Evolutionary conservation across 306 rosid genomes (phyloP), one percentile per base, ranked within the genome.

Genomic region (Gleditsia sinensis): DNA sequence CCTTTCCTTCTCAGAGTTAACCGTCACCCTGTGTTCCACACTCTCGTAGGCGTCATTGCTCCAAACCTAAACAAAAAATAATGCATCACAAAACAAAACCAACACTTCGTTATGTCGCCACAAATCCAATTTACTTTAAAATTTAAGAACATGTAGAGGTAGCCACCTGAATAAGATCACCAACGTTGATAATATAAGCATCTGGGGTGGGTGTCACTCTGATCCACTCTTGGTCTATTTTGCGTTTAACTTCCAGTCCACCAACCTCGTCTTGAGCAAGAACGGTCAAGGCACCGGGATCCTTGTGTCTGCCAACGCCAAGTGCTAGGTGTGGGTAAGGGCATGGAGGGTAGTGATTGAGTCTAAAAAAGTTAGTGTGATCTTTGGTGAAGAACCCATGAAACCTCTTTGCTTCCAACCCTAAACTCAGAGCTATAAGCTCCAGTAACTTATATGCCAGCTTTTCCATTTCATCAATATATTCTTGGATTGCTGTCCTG

Each of bases 1-100:
- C 77, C 94, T 91, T 49, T 86, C 80, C 74, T 54, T 81, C 13
- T 85, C 77, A 3, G 83, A 14, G 80, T 85, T 85, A 54, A 83
- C 33, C 19, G 65, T 17, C 11, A 67, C 81, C 16, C 84, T 66
- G 2, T 79, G 84, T 34, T 79, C 83, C 7, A 60, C 75, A 33
- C 81, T 75, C 46, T 75, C 73, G 6, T 74, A 78, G 25, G 16
- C 54, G 24, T 81, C 80, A 33, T 71, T 69, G 21, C 73, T 74
- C 80, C 83, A 83, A 75, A 79, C 81, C 81, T 78, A n/a, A 0
- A 4, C 30, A n/a, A n/a, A n/a, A n/a, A n/a, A n/a, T n/a, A n/a
- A n/a, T n/a, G n/a, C n/a, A n/a, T n/a, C n/a, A n/a, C n/a, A n/a
- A n/a, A n/a, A n/a, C n/a, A n/a, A n/a, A n/a, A n/a, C n/a, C n/a